phyloP scores from a whole-genome alignment of 345 rosid species.

The Sisymbrium altissimum region DNA sequence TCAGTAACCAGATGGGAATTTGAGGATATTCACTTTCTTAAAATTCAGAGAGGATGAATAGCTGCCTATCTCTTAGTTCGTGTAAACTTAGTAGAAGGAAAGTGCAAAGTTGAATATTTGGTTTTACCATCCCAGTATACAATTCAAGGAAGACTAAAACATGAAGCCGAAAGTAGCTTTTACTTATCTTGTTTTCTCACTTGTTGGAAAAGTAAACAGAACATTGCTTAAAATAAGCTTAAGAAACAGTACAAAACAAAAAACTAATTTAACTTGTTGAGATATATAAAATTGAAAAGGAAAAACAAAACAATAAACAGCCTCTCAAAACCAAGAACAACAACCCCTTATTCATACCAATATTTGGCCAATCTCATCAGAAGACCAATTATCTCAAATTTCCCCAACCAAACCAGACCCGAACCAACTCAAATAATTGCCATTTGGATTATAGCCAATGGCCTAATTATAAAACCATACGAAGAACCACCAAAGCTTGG shows the following conservation, averaged over 20 bases:
- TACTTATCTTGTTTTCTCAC: neutral
- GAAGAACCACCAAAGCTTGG: conserved; percentile 10
- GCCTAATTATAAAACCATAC: conserved; percentile 6
- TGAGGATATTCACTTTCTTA: neutral
- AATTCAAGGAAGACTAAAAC: neutral
- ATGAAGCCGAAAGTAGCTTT: neutral
- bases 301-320: neutral
- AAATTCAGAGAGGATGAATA: neutral
- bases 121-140: neutral
- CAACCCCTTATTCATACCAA: conserved; percentile 29
- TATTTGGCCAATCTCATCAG: conserved; percentile 24
- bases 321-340: conserved; percentile 16
- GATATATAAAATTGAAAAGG: conserved; percentile 1
- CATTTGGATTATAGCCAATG: conserved; percentile 4
- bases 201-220: neutral
- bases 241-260: neutral
- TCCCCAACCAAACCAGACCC: conserved; percentile 9
- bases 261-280: conserved; percentile 10
- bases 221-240: conserved; percentile 5
- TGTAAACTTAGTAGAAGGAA: neutral
- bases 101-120: neutral
- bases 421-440: conserved; percentile 22
- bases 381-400: conserved; percentile 29
- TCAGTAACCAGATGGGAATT: neutral
- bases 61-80: neutral